Evolutionary conservation across 352 stramenopile genomes (phyloP).

Genomic region (Thalassiosira ordinaria): DNA sequence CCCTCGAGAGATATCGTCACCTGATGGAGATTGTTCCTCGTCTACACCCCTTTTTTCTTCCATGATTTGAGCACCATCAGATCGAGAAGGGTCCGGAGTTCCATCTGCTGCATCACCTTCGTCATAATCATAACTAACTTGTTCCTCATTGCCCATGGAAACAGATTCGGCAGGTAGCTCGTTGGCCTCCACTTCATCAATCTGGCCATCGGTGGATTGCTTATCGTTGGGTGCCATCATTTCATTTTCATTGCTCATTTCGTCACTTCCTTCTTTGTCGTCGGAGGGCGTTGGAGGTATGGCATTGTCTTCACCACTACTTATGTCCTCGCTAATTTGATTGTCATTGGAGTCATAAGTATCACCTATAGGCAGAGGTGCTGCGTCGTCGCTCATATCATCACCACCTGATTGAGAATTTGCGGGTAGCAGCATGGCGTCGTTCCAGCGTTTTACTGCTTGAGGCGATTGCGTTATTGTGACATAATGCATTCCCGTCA

Average conservation of each 20-base stretch:
- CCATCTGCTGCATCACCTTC: background rate
- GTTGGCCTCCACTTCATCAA: too few species aligned
- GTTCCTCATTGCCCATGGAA: too few species aligned
- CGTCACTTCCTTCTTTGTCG: background rate
- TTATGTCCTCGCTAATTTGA: background rate
- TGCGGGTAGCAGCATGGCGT: slow-evolving; percentile 4
- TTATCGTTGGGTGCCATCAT: background rate
- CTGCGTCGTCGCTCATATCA: background rate
- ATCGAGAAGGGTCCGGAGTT: background rate
- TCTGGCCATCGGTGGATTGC: background rate
- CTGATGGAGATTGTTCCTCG: background rate
- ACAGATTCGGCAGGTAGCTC: too few species aligned
- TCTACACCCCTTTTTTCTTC: background rate
- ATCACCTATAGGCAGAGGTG: background rate
- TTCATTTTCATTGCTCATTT: background rate
- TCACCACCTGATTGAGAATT: background rate
- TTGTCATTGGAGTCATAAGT: background rate
- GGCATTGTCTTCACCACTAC: background rate
- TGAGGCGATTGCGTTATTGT: background rate
- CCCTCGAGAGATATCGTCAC: background rate
- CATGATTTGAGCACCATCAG: background rate
- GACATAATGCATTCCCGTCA: background rate
- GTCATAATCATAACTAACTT: background rate
- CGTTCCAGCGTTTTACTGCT: background rate
- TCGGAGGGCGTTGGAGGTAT: too few species aligned